Conservation (phyloP, 2,329 filamentous ascomycete species). For the Knufia petricola region DNA sequence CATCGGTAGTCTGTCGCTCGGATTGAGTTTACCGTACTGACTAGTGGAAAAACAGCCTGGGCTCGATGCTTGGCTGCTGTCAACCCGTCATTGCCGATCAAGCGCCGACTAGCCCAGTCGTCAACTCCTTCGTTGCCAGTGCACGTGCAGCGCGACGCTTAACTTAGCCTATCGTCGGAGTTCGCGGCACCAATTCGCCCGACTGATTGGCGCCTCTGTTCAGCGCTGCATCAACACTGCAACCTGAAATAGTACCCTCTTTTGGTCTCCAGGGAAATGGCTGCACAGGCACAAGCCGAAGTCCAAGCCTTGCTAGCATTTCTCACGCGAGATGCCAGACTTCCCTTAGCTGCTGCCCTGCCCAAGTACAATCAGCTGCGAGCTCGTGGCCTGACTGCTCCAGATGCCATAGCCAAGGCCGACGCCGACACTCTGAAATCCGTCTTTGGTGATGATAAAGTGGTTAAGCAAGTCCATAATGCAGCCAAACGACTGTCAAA, state of each 20-base stretch:
- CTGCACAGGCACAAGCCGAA: slow-evolving; percentile 23
- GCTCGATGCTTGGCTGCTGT: background rate
- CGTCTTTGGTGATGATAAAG: slow-evolving; percentile 44
- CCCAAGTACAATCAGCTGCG: slow-evolving; percentile 47
- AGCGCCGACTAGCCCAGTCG: too few relatives aligned
- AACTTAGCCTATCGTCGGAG: background rate
- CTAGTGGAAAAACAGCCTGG: too few relatives aligned
- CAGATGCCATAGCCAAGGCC: slow-evolving; percentile 41
- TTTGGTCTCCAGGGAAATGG: slow-evolving; percentile 6
- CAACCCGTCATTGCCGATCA: too few relatives aligned
- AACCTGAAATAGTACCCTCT: too few relatives aligned
- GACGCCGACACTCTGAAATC: slow-evolving; percentile 35
- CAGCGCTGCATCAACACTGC: too few relatives aligned
- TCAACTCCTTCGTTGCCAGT: too few relatives aligned
- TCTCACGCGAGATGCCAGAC: slow-evolving; percentile 47
- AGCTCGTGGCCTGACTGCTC: slow-evolving; percentile 33
- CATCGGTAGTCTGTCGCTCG: too few relatives aligned
- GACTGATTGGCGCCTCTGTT: too few relatives aligned
- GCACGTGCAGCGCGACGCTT: too few relatives aligned
- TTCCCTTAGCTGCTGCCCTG: slow-evolving; percentile 47
- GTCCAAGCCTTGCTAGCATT: slow-evolving; percentile 46
- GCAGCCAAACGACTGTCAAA: slow-evolving; percentile 43
- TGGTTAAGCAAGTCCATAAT: slow-evolving; percentile 47
- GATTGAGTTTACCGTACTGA: too few relatives aligned
- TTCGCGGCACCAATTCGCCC: background rate